Evolutionary conservation across 192 early-diverging fungal genomes (phyloP).

Genomic region (Mortierella claussenii): DNA sequence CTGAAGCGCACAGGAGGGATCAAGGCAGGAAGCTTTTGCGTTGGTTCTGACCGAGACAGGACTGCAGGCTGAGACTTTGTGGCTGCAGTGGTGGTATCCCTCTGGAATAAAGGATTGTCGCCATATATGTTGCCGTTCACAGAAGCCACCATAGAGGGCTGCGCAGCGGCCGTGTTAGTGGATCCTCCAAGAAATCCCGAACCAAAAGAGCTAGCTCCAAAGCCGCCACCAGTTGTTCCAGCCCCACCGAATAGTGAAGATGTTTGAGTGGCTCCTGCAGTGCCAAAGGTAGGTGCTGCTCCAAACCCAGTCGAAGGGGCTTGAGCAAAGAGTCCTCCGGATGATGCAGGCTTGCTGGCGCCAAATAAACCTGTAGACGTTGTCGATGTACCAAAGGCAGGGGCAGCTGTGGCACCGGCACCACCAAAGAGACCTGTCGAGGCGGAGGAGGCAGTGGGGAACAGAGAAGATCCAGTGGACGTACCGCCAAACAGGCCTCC

Average conservation of each 20-base stretch:
- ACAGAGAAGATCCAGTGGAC: slow-evolving; percentile 30
- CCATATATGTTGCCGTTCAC: slow-evolving; percentile 93
- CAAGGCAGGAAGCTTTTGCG: slow-evolving; percentile 74
- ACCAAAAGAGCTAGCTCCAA: slow-evolving; percentile 39
- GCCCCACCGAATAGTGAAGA: slow-evolving; percentile 28
- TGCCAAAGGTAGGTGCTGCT: slow-evolving; percentile 19
- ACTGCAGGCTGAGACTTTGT: slow-evolving; percentile 35
- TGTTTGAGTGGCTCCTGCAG: slow-evolving; percentile 4
- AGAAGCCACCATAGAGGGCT: slow-evolving; percentile 70
- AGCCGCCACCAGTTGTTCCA: slow-evolving; percentile 12
- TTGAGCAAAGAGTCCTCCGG: slow-evolving; percentile 17
- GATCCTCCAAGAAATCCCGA: slow-evolving; percentile 56
- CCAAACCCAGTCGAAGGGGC: slow-evolving; percentile 25
- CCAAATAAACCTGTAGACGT: slow-evolving; percentile 31
- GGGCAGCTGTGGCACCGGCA: slow-evolving; percentile 33
- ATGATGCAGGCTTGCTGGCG: slow-evolving; percentile 21
- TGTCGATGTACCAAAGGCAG: slow-evolving; percentile 27
- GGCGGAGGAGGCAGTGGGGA: slow-evolving; percentile 23
- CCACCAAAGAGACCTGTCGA: slow-evolving; percentile 43
- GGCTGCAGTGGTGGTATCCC: slow-evolving; percentile 55
- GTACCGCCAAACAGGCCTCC: slow-evolving; percentile 56
- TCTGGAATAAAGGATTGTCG: slow-evolving; percentile 81
- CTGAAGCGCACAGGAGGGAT: slow-evolving; percentile 78
- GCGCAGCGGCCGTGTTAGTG: slow-evolving; percentile 53
- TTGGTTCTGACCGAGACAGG: slow-evolving; percentile 49